Evolutionary conservation across 2,329 filamentous ascomycete genomes (phyloP).

Genomic region (Paecilomyces dactylethromorphus): DNA sequence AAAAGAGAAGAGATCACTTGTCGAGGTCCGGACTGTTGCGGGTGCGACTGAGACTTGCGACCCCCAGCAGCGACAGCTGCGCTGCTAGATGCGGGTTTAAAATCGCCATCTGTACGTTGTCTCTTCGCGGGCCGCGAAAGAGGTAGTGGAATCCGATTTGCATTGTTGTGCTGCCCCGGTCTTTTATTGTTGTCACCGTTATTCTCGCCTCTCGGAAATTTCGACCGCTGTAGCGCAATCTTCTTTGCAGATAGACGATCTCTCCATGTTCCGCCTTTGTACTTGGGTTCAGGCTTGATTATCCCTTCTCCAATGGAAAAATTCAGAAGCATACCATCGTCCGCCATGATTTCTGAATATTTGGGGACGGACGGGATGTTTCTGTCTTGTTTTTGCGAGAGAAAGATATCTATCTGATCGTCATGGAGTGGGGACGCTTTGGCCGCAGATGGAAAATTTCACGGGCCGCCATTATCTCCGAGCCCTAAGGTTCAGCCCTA

Average conservation of each 20-base stretch:
- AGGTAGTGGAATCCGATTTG: conserved; percentile 26
- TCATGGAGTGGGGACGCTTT: background rate
- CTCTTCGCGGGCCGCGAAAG: conserved; percentile 30
- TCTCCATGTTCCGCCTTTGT: conserved; percentile 90
- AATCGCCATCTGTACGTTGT: conserved; percentile 35
- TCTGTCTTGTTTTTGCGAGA: conserved; percentile 11
- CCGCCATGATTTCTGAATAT: conserved; percentile 58
- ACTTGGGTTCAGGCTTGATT: conserved; percentile 53
- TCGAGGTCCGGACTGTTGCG: conserved; percentile 33
- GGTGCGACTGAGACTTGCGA: conserved; percentile 25
- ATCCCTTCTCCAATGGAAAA: conserved; percentile 70
- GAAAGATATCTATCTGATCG: conserved; percentile 4
- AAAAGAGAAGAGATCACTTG: conserved; percentile 88
- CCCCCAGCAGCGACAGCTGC: conserved; percentile 9
- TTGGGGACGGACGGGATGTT: conserved; percentile 13
- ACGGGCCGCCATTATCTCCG: conserved; percentile 20
- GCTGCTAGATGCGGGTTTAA: conserved; percentile 16
- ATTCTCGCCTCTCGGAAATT: conserved; percentile 1
- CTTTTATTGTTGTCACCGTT: conserved; percentile 7
- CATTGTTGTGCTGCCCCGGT: conserved; percentile 18
- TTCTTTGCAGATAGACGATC: conserved; percentile 78
- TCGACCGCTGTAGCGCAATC: conserved; percentile 48
- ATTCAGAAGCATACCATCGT: conserved; percentile 92
- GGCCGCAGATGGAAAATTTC: conserved; percentile 21
- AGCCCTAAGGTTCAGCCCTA: conserved; percentile 24